A percentile compares a stretch with the other conserved stretches of the same genome.
phyloP scores from a whole-genome alignment of 2,329 filamentous ascomycete species.

The Fusarium sp. region DNA sequence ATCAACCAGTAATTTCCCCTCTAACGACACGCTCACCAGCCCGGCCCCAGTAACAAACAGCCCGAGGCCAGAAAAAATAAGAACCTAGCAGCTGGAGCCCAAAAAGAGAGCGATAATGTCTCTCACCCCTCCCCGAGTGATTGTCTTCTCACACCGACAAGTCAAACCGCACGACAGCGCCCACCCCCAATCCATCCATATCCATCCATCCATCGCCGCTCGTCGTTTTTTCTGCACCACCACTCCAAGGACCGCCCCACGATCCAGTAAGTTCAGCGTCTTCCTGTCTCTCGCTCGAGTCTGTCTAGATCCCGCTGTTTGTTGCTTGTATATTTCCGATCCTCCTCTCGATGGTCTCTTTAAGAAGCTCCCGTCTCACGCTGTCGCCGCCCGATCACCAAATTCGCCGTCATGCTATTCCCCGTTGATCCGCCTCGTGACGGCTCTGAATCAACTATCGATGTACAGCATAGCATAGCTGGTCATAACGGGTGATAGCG shows the following conservation, averaged over 20 bases:
- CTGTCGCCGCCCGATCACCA: conserved; percentile 25
- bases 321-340: conserved; percentile 18
- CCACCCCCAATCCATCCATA: conserved; percentile 32
- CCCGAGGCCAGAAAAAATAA: conserved; percentile 37
- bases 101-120: conserved; percentile 24
- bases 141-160: conserved; percentile 46
- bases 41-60: conserved; percentile 25
- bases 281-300: conserved; percentile 13
- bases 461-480: conserved; percentile 24
- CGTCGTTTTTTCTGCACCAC: conserved; percentile 46
- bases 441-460: conserved; percentile 23
- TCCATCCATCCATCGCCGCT: conserved; percentile 38
- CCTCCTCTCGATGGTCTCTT: conserved; percentile 38
- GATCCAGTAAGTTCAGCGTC: conserved; percentile 43
- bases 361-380: conserved; percentile 18
- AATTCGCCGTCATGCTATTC: conserved; percentile 26
- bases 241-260: conserved; percentile 45
- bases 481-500: conserved; percentile 21
- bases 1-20: conserved; percentile 25
- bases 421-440: conserved; percentile 35
- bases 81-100: conserved; percentile 19
- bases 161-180: conserved; percentile 42
- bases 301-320: conserved; percentile 15
- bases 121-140: conserved; percentile 41
- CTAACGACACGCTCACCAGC: conserved; percentile 25